A percentile compares a stretch with the other conserved stretches of the same genome.
phyloP scores from a whole-genome alignment of 257 asterid species.

The Pogostemon cablin region DNA sequence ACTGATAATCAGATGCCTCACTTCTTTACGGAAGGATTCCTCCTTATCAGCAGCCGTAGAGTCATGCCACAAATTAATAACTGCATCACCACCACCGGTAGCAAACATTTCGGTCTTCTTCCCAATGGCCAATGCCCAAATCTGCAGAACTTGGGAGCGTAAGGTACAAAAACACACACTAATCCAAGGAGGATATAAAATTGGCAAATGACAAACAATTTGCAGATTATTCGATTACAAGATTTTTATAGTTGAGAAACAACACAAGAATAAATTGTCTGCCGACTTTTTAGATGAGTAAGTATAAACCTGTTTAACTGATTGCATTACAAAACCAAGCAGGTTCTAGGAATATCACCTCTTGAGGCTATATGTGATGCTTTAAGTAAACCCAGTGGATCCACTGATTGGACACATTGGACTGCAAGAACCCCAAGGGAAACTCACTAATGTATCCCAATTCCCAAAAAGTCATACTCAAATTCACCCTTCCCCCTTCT shows the following conservation, averaged over 20 bases:
- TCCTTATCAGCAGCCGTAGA: constrained; percentile 88
- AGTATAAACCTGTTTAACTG: neutral
- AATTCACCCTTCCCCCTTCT: neutral
- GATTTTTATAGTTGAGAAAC: neutral
- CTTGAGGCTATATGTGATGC: constrained; percentile 10
- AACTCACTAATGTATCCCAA: too few species aligned
- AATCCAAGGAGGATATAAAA: constrained; percentile 13
- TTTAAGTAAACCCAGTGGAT: neutral
- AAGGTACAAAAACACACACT: constrained; percentile 17
- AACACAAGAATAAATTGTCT: neutral
- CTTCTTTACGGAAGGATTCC: constrained; percentile 91
- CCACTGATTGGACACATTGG: neutral
- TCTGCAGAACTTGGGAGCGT: constrained; percentile 50
- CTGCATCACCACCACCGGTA: constrained; percentile 96
- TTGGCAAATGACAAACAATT: neutral
- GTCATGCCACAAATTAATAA: constrained; percentile 92
- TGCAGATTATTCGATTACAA: constrained; percentile 1
- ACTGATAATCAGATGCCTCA: constrained; percentile 43
- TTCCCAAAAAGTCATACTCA: neutral
- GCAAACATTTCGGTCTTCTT: constrained; percentile 93
- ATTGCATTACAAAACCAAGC: neutral
- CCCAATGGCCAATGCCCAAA: constrained; percentile 95
- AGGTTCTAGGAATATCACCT: neutral
- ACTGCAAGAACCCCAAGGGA: neutral
- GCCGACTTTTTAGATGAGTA: neutral